Conservation (phyloP, 371 early-diverging fungal species). For the Sporodiniella umbellata region DNA sequence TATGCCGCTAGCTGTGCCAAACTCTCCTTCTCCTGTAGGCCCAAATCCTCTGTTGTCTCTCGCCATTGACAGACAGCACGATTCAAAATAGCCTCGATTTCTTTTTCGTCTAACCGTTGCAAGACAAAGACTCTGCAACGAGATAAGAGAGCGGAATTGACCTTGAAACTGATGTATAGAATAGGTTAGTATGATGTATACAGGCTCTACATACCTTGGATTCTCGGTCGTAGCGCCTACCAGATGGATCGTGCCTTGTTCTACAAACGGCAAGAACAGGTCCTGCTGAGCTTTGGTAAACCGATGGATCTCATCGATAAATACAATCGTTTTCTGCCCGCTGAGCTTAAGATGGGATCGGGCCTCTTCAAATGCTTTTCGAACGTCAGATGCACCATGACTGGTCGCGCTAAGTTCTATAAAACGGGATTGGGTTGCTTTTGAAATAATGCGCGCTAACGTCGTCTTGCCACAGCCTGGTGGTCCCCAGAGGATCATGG, state of each 20-base stretch:
- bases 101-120: slow-evolving; percentile 54
- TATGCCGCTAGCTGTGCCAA: slow-evolving; percentile 48
- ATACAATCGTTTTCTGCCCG: slow-evolving; percentile 69
- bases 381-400: slow-evolving; percentile 63
- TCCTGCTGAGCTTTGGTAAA: slow-evolving; percentile 90
- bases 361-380: slow-evolving; percentile 74
- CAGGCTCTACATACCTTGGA: too few species aligned
- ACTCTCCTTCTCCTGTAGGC: slow-evolving; percentile 24
- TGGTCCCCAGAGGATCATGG: slow-evolving; percentile 63
- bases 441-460: slow-evolving; percentile 70
- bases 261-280: slow-evolving; percentile 76
- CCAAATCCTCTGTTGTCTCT: background rate
- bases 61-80: slow-evolving; percentile 55
- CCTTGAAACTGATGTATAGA: slow-evolving; percentile 75
- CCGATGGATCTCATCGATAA: slow-evolving; percentile 88
- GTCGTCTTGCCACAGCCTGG: slow-evolving; percentile 91
- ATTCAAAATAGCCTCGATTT: slow-evolving; percentile 57
- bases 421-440: slow-evolving; percentile 60
- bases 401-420: slow-evolving; percentile 73
- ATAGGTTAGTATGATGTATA: too few species aligned
- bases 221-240: slow-evolving; percentile 92
- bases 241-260: slow-evolving; percentile 73
- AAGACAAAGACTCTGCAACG: slow-evolving; percentile 79
- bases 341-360: slow-evolving; percentile 51
- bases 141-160: slow-evolving; percentile 79